Base-by-base conservation (phyloP, 208 protist genomes). In the Leishmania amazonensis region DNA sequence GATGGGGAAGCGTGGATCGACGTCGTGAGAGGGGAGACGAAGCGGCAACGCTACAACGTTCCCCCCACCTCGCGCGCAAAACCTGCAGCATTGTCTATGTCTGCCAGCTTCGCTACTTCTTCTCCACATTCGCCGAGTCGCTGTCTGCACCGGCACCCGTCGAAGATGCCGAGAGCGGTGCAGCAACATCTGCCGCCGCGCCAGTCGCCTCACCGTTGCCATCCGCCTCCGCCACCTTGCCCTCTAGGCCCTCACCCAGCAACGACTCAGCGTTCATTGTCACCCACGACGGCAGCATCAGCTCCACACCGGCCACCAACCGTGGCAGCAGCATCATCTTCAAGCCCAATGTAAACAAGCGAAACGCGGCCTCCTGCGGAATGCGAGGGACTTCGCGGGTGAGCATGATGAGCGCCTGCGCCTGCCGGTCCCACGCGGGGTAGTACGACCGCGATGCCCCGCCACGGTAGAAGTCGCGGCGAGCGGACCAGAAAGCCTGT, bases 331-430 rank as follows among this genome's bases (percentile, higher is more conserved):
- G 78, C 87, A 94, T 85, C 85, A 97, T 83, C 81, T 90, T 93
- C 38, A 97, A 70, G 13, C 86, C 89, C 21, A 97, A 76, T 24
- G 90, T 88, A 73, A 97, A 94, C 38, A 97, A 81, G 35, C 94
- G 91, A 85, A 97, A 96, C 21, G 94, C 93, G 47, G 94, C 94
- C 79, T 95, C 91, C 84, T 94, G 91, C 45, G 93, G 92, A 9
- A 95, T 89, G 42, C 94, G 91, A n/a, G 89, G 77, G 35, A 95
- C 94, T 11, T 91, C 71, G 38, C 88, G 87, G 13, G 90, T 96
- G 62, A 97, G 81, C 81, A 93, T 86, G 75, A 97, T 88, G 2
- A 96, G 87, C 57, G 88, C 86, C 79, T 97, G 94, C 40, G 94
- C 93, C 79, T 91, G 86, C 0, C 94, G 88, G 68, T 97, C 94